Base-by-base conservation (phyloP, 495 filamentous ascomycete species). In the Cercophora samala region DNA sequence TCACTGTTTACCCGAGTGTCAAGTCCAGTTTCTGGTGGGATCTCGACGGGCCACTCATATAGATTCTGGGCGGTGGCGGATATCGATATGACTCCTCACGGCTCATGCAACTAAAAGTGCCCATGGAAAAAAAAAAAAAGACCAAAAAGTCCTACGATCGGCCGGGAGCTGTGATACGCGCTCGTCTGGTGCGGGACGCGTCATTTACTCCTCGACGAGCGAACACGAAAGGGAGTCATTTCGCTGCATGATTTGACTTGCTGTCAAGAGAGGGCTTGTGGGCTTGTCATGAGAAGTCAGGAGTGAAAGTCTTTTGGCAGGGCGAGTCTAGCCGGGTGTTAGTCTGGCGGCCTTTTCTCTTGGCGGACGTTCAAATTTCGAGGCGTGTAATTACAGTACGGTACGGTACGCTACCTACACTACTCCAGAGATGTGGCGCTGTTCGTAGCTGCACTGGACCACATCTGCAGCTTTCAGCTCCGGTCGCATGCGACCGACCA, bases 401-500 rank as follows among this genome's bases (percentile, higher is more conserved):
- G 42, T 66, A 65, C 52, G 3, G 68, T n/a, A 63, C n/a, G n/a
- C n/a, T n/a, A n/a, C n/a, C n/a, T n/a, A 29, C 52, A 46, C 58
- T 66, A 62, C 69, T 9, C n/a, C 22, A 65, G 32, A 70, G 32
- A 70, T 63, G 77, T 78, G 80, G 77, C 78, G 77, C 75, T 77
- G 75, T 77, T 73, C 5, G n/a, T 23, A 21, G 53, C 70, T 67
- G 77, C 58, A 62, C 26, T 46, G 60, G n/a, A 46, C 60, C 69
- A 75, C 68, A 75, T 74, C 78, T 79, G 76, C 78, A 75, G 71
- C 75, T 80, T 82, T 81, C 80, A 82, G 80, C 80, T 82, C 72
- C 58, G 68, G 69, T 75, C 58, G 74, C 77, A 73, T 71, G 65
- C 71, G 17, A 32, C 23, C 54, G 11, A 26, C 25, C 61, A 46